These are phyloP conservation scores for Rosa persica DNA, from an alignment of 306 rosid genomes.

Conservation along the genomic window DNA sequence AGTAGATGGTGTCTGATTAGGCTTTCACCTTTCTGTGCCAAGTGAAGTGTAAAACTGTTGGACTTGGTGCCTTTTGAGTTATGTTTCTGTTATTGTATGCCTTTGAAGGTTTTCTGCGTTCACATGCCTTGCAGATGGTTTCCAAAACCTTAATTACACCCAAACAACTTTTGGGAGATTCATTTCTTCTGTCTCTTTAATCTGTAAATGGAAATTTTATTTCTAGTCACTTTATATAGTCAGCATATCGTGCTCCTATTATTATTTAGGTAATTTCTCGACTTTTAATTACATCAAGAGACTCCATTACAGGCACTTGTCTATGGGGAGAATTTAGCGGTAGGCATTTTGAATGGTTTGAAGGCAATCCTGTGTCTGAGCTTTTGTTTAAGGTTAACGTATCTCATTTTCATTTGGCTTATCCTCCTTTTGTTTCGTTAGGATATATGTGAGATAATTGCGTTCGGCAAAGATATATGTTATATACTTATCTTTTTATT, in stretches of 20 bases:
- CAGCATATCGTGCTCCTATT: neutral
- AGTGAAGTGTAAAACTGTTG: slow-evolving; percentile 1
- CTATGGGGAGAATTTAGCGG: slow-evolving; percentile 93
- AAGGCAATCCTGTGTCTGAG: slow-evolving; percentile 62
- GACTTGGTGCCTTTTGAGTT: neutral
- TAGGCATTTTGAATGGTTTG: slow-evolving; percentile 92
- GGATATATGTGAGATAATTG: neutral
- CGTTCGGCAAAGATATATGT: neutral
- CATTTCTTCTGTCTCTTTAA: neutral
- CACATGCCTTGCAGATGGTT: neutral
- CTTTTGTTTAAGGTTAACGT: slow-evolving; percentile 69
- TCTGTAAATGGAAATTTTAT: neutral
- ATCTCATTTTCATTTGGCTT: slow-evolving; percentile 4
- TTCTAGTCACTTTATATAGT: neutral
- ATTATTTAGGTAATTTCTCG: neutral
- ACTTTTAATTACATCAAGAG: neutral
- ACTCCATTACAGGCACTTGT: slow-evolving; percentile 58
- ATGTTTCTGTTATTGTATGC: neutral
- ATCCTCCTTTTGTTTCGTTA: slow-evolving; percentile 17
- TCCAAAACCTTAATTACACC: neutral
- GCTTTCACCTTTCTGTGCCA: neutral
- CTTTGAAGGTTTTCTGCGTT: neutral
- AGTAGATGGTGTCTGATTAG: neutral
- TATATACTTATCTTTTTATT: neutral
- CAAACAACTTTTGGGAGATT: neutral